Evolutionary conservation across 2,329 filamentous ascomycete species (phyloP).

Genomic region (Phialophora macrospora): DNA sequence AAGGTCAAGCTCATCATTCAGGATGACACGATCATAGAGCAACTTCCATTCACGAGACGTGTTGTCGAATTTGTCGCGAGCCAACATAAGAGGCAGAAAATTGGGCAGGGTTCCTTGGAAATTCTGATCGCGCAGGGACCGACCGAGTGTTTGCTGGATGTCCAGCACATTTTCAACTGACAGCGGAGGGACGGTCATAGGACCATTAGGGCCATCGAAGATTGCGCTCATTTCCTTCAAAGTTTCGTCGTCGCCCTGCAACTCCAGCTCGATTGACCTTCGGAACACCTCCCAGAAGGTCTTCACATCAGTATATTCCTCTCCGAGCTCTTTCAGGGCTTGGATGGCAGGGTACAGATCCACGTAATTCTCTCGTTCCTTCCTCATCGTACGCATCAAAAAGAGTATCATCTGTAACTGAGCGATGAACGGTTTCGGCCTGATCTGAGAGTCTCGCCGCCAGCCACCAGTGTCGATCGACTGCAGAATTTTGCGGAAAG

Average conservation of each 20-base stretch:
- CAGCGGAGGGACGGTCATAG: conserved; percentile 40
- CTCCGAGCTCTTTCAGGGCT: conserved; percentile 48
- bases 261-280: conserved; percentile 58
- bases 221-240: conserved; percentile 50
- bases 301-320: conserved; percentile 58
- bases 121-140: conserved; percentile 11
- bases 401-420: conserved; percentile 60
- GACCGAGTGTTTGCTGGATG: conserved; percentile 44
- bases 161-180: conserved; percentile 47
- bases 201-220: conserved; percentile 50
- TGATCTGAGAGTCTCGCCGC: conserved; percentile 51
- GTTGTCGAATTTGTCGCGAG: conserved; percentile 62
- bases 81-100: conserved; percentile 61
- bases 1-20: conserved; percentile 61
- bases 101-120: conserved; percentile 49
- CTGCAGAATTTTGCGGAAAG: conserved; percentile 63
- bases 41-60: conserved; percentile 62
- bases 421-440: conserved; percentile 57
- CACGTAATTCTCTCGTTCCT: conserved; percentile 46
- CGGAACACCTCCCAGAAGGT: conserved; percentile 62
- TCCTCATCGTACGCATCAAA: conserved; percentile 54
- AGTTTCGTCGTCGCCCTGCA: conserved; percentile 51
- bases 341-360: conserved; percentile 51
- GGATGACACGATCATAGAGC: conserved; percentile 59
- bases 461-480: conserved; percentile 54